Conservation (phyloP, 345 rosid species). For the Eutrema japonicum region DNA sequence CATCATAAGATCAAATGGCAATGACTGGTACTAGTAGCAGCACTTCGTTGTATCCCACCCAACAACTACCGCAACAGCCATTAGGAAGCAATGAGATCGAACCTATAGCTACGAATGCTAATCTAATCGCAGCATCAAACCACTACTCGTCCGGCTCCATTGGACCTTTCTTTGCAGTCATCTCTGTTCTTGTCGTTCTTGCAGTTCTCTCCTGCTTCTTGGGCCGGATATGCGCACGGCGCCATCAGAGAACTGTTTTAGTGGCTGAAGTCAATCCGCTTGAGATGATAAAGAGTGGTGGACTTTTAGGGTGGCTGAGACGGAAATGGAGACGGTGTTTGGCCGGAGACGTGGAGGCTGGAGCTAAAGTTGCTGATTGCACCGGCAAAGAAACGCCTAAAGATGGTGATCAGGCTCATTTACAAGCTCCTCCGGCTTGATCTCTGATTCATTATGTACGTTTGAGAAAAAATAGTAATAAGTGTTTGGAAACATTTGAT, state of each 20-base stretch:
- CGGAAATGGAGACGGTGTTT: conserved; percentile 44
- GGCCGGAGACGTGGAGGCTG: conserved; percentile 51
- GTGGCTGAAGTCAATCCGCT: conserved; percentile 43
- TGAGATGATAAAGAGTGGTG: conserved; percentile 49
- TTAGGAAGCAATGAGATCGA: conserved; percentile 23
- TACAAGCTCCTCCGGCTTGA: conserved; percentile 30
- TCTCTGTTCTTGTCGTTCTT: conserved; percentile 59
- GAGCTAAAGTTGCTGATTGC: conserved; percentile 48
- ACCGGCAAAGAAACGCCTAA: conserved; percentile 27
- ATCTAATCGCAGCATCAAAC: conserved; percentile 31
- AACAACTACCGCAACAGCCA: conserved; percentile 39
- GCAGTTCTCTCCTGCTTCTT: conserved; percentile 62
- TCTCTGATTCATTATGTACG: not conserved
- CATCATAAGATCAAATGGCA: conserved; percentile 20
- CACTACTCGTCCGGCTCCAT: conserved; percentile 59
- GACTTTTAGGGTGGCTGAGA: conserved; percentile 53
- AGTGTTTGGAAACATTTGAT: not conserved
- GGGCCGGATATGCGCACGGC: conserved; percentile 54
- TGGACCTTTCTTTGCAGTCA: conserved; percentile 73
- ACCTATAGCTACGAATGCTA: conserved; percentile 33
- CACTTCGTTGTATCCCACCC: conserved; percentile 35
- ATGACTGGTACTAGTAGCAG: conserved; percentile 29
- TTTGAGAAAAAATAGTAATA: not conserved
- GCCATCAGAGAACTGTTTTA: conserved; percentile 8
- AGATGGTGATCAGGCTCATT: conserved; percentile 14